A percentile compares a stretch with the other conserved stretches of the same genome.
Conservation (phyloP, 306 rosid species). For the Lablab purpureus region DNA sequence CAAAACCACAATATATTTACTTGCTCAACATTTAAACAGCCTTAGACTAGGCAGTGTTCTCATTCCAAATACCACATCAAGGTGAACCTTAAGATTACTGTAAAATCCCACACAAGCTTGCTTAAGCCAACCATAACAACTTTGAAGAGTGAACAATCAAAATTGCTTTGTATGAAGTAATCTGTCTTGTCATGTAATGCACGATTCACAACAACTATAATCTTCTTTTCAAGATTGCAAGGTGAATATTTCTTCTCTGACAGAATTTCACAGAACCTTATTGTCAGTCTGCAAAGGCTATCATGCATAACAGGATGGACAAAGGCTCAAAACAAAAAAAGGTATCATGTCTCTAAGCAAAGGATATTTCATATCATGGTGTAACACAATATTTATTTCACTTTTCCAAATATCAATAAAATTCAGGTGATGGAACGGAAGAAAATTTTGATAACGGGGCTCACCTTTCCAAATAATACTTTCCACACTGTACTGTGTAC, state of each 20-base stretch:
- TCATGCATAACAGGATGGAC: slow-evolving; percentile 1
- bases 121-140: slow-evolving; percentile 6
- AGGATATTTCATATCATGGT: slow-evolving; percentile 31
- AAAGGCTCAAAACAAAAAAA: background rate
- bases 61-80: slow-evolving; percentile 27
- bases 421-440: slow-evolving; percentile 1
- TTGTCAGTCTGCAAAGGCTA: slow-evolving; percentile 29
- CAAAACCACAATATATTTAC: background rate
- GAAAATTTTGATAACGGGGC: slow-evolving; percentile 21
- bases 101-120: slow-evolving; percentile 22
- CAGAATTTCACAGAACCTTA: background rate
- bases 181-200: slow-evolving; percentile 8
- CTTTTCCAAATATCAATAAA: slow-evolving; percentile 2
- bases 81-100: slow-evolving; percentile 29
- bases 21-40: slow-evolving; percentile 1
- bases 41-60: slow-evolving; percentile 16
- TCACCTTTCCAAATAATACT: slow-evolving; percentile 95
- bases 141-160: slow-evolving; percentile 30
- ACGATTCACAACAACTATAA: slow-evolving; percentile 15
- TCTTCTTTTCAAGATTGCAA: slow-evolving; percentile 9
- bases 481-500: slow-evolving; percentile 99
- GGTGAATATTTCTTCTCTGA: slow-evolving; percentile 10
- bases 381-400: slow-evolving; percentile 16
- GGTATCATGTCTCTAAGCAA: background rate
- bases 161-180: background rate